Evolutionary conservation across 2,329 filamentous ascomycete genomes (phyloP).

Genomic region (Fusarium continuum): DNA sequence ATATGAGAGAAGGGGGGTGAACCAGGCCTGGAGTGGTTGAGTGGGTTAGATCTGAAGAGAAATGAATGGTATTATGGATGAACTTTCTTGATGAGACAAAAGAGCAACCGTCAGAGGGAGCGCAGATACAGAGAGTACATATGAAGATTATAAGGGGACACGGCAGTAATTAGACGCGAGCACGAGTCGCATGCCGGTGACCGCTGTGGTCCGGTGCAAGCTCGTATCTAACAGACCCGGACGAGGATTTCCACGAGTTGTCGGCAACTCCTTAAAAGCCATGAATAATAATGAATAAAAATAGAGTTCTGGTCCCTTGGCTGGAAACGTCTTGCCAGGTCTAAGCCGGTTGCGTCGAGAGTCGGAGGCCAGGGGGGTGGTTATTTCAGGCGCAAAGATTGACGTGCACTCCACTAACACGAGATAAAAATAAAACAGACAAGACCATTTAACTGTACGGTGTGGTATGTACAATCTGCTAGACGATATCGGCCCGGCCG

Average conservation of each 20-base stretch:
- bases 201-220: background rate
- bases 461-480: background rate
- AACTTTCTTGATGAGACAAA: too few species aligned
- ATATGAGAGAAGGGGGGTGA: background rate
- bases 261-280: background rate
- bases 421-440: slow-evolving; percentile 18
- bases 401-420: background rate
- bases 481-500: background rate
- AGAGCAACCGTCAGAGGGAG: too few species aligned
- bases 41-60: too few species aligned
- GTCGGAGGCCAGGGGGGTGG: background rate
- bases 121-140: too few species aligned
- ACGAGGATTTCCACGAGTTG: background rate
- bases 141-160: background rate
- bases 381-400: background rate
- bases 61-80: too few species aligned
- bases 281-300: background rate
- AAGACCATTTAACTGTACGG: too few species aligned
- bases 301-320: background rate
- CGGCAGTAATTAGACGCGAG: slow-evolving; percentile 16
- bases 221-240: background rate
- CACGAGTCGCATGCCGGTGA: slow-evolving; percentile 1
- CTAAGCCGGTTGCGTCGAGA: background rate
- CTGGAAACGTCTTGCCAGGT: background rate
- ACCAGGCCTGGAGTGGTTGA: too few species aligned